Conservation (phyloP, 202 grass and related monocot genomes). For the Zoysia matrella region DNA sequence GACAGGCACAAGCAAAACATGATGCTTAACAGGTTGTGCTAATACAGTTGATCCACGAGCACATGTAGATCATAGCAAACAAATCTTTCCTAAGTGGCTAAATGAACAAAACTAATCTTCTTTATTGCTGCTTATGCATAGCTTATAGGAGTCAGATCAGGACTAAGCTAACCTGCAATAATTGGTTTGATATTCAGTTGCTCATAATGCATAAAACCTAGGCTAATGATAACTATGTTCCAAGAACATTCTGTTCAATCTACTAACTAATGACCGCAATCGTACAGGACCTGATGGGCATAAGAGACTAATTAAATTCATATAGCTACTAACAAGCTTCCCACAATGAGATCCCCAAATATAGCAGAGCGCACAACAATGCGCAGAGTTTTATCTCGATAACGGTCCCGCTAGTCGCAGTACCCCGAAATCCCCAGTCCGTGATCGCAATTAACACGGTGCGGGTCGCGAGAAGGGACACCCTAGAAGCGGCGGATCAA, state of each 20-base stretch:
- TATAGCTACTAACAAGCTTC: neutral
- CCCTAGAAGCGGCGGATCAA: neutral
- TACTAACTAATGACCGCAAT: neutral
- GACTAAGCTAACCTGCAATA: neutral
- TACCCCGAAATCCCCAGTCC: conserved; percentile 31
- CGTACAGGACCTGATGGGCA: neutral
- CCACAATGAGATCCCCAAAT: conserved; percentile 4
- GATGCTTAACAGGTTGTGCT: neutral
- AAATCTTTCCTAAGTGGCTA: neutral
- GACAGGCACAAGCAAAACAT: neutral
- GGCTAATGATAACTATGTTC: neutral
- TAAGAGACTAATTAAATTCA: neutral
- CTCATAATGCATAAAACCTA: conserved; percentile 2
- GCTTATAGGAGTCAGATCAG: neutral
- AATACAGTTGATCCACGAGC: neutral
- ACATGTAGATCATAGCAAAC: neutral
- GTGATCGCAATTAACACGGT: conserved; percentile 28
- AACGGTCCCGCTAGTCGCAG: neutral
- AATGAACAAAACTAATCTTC: neutral
- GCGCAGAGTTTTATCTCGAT: neutral
- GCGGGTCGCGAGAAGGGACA: neutral
- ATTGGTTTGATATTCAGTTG: neutral
- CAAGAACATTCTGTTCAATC: neutral
- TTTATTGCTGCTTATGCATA: neutral
- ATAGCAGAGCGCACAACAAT: neutral